Evolutionary conservation across 1,139 yeast species (phyloP).

Genomic region (Kurtzmaniella natalensis): DNA sequence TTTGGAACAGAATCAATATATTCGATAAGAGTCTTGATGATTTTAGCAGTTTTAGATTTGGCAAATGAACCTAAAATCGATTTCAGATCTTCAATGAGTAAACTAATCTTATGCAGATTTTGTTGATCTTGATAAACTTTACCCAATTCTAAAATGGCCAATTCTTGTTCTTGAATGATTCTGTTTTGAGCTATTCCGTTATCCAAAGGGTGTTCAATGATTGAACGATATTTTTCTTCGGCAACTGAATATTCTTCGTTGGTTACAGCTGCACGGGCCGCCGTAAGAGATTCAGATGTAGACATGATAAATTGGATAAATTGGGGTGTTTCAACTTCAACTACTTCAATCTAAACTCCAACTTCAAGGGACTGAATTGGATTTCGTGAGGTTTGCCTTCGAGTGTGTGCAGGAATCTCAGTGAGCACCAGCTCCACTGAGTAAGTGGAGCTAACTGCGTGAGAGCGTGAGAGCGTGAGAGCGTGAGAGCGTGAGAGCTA

Average conservation of each 20-base stretch:
- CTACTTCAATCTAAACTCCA: too few species aligned
- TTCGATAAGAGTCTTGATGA: constrained; percentile 74
- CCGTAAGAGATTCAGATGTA: constrained; percentile 35
- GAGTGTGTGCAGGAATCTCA: constrained; percentile 3
- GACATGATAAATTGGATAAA: constrained; percentile 1
- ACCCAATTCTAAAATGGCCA: constrained; percentile 62
- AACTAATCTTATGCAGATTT: constrained; percentile 49
- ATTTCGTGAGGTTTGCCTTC: too few species aligned
- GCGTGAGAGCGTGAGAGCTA: too few species aligned
- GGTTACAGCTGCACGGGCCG: constrained; percentile 55
- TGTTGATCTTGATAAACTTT: constrained; percentile 45
- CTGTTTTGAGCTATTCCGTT: constrained; percentile 13
- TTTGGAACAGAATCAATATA: constrained; percentile 65
- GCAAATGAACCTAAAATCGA: constrained; percentile 71
- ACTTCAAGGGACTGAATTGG: background rate
- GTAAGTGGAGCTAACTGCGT: too few species aligned
- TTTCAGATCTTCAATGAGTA: constrained; percentile 68
- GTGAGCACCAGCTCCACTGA: too few species aligned
- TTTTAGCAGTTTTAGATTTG: constrained; percentile 91
- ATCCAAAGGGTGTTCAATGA: constrained; percentile 28
- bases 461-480: too few species aligned
- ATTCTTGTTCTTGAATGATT: constrained; percentile 50
- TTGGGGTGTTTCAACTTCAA: too few species aligned
- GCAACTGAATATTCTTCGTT: constrained; percentile 50
- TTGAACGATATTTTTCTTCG: constrained; percentile 48